Percentiles rank a stretch among this genome's conserved stretches.
Evolutionary conservation across 805 yeast genomes (phyloP).

Genomic region (Pichia eremophila): DNA sequence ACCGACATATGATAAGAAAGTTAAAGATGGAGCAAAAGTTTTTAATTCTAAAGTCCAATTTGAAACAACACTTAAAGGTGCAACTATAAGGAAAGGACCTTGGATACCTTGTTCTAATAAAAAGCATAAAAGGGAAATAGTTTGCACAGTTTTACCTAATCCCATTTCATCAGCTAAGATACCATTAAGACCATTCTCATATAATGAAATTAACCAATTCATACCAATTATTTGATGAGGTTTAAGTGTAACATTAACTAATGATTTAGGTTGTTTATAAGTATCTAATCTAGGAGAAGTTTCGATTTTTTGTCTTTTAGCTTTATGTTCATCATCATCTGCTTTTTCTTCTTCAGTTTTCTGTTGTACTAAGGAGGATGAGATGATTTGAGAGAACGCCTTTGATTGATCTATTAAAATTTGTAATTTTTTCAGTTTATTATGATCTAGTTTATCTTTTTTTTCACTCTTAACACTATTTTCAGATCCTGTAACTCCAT

Average conservation of each 20-base stretch:
- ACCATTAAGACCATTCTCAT: constrained; percentile 91
- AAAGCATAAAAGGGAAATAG: constrained; percentile 69
- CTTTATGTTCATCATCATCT: constrained; percentile 13
- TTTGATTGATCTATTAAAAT: constrained; percentile 80
- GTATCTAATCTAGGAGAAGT: constrained; percentile 1
- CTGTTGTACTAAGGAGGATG: constrained; percentile 57
- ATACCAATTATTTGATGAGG: constrained; percentile 85
- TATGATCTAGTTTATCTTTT: constrained; percentile 13
- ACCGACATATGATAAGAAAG: constrained; percentile 59
- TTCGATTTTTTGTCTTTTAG: not conserved
- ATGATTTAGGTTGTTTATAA: constrained; percentile 40
- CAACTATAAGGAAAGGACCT: constrained; percentile 73
- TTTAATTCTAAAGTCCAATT: constrained; percentile 76
- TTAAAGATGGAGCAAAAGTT: constrained; percentile 63
- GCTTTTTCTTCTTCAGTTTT: constrained; percentile 1
- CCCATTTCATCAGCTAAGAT: constrained; percentile 98
- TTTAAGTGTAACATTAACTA: constrained; percentile 56
- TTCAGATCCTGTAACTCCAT: not conserved
- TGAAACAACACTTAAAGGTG: constrained; percentile 76
- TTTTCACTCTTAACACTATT: not conserved
- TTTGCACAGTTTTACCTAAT: constrained; percentile 85
- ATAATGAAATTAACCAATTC: constrained; percentile 81
- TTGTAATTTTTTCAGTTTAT: constrained; percentile 55
- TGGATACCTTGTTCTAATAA: constrained; percentile 66
- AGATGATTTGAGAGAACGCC: constrained; percentile 76